These are phyloP conservation scores for Mariannaea sp. DNA, from an alignment of 2,329 filamentous ascomycete genomes.

Conservation along the genomic window DNA sequence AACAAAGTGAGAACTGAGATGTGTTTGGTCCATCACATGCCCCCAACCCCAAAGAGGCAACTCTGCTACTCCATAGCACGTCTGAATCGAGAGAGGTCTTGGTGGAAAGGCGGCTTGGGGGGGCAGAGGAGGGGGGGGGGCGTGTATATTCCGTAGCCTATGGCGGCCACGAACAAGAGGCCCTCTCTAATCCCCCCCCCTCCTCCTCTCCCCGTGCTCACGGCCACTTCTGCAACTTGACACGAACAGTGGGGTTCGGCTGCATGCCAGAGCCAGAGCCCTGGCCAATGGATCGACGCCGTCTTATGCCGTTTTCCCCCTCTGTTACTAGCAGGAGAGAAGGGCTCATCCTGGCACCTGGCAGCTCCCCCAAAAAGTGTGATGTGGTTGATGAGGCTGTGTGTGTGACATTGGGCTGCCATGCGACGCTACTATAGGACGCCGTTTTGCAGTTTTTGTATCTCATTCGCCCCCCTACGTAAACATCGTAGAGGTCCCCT, in stretches of 20 bases:
- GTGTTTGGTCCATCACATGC: neutral
- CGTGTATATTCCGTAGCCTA: neutral
- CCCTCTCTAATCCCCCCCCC: too few relatives aligned
- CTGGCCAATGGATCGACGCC: constrained; percentile 11
- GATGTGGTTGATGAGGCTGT: constrained; percentile 10
- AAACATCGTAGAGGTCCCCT: neutral
- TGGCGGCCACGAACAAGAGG: constrained; percentile 4
- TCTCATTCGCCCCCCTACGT: neutral
- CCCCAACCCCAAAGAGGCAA: neutral
- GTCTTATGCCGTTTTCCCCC: neutral
- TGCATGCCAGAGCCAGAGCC: constrained; percentile 15
- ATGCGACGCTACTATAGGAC: neutral
- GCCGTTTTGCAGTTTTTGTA: neutral
- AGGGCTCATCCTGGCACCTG: neutral
- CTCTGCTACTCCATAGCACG: neutral
- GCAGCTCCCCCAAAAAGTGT: too few relatives aligned
- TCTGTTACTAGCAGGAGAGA: too few relatives aligned
- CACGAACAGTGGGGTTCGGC: constrained; percentile 23
- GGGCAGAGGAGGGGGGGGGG: too few relatives aligned
- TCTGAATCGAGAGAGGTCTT: neutral
- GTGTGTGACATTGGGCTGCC: constrained; percentile 1
- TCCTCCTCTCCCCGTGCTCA: too few relatives aligned
- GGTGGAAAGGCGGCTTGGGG: too few relatives aligned
- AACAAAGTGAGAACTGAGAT: neutral
- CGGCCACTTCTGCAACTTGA: constrained; percentile 14